Evolutionary conservation across 1,284 basidiomycete genomes (phyloP), one percentile per base, ranked within the genome.

Genomic region (Neonothopanus nambi): DNA sequence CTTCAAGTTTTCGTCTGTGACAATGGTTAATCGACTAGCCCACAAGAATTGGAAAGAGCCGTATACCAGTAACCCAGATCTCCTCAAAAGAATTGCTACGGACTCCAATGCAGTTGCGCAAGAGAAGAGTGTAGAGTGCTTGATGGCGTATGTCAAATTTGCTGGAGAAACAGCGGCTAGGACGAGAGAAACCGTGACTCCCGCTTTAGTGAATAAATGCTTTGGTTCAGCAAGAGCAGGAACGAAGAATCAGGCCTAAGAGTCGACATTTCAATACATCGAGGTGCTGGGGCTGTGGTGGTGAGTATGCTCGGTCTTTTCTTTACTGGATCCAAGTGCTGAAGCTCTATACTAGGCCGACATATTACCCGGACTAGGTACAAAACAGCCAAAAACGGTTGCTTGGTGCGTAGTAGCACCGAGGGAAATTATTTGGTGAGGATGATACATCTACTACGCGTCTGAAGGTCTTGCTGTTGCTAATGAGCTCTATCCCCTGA

Each of bases 21-120:
- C 93, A 23, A 80, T 98, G 51, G 74, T 84, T 36, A 94, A 97
- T 60, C 76, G 96, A 44, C 85, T 98, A 57, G 74, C 81, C 11
- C 93, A 96, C 79, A 98, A 98, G 82, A 95, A 96, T 67, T 99
- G 96, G 96, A 99, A 99, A 74, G 96, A 85, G 63, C 91, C 93
- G 21, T 98, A 93, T 71, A 69, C 91, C 61, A 84, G 80, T 70
- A 87, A 88, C 60, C 73, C 84, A 8, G 90, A 91, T 67, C 71
- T 86, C 38, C 82, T 97, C 60, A 93, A 90, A 78, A 95, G 88
- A 73, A 93, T 95, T 67, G 90, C 78, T 36, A 85, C 85, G 3
- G 97, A 99, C 67, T 78, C 93, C 1, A 99, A 99, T 71, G 97
- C 91, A 12, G 96, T 98, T 28, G 95, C 97, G 11, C 97, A 99